These are phyloP conservation scores for Peronospora belbahrii DNA, from an alignment of 352 stramenopile species.

Conservation along the genomic window DNA sequence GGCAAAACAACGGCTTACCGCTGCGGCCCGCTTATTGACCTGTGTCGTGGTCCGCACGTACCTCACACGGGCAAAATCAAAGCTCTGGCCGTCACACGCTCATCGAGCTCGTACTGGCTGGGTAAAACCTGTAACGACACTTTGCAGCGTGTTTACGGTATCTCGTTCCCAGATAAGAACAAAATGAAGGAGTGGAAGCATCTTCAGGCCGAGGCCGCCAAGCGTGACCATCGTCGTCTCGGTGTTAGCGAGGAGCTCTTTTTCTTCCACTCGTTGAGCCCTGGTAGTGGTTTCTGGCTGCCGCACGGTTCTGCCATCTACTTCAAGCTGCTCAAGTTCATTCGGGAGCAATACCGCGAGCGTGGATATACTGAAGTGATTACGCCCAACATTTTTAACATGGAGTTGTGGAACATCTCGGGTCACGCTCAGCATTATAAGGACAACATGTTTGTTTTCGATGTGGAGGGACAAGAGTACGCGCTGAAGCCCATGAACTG, in stretches of 20 bases:
- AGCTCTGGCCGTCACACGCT: conserved; percentile 91
- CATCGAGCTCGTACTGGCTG: conserved; percentile 95
- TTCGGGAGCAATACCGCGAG: conserved; percentile 78
- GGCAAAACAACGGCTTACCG: conserved; percentile 95
- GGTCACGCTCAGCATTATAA: conserved; percentile 97
- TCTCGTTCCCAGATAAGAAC: conserved; percentile 97
- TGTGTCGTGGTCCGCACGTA: conserved; percentile 96
- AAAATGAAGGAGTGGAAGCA: conserved; percentile 96
- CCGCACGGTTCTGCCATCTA: conserved; percentile 94
- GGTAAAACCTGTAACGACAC: conserved; percentile 96
- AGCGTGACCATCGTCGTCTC: conserved; percentile 94
- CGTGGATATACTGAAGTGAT: conserved; percentile 90
- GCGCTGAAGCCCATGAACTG: conserved; percentile 99
- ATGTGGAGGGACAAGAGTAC: conserved; percentile 92
- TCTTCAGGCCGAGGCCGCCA: conserved; percentile 93
- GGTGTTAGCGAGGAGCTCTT: conserved; percentile 93
- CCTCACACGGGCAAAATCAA: conserved; percentile 94
- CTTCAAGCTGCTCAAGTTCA: conserved; percentile 97
- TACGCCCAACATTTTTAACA: conserved; percentile 98
- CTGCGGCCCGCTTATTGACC: conserved; percentile 95
- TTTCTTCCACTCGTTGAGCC: conserved; percentile 90
- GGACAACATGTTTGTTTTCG: conserved; percentile 98
- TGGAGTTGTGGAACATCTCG: conserved; percentile 95
- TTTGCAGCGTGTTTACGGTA: conserved; percentile 95
- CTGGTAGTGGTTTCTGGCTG: conserved; percentile 94